Conservation (phyloP, 345 rosid genomes). For the Bruguiera parviflora region DNA sequence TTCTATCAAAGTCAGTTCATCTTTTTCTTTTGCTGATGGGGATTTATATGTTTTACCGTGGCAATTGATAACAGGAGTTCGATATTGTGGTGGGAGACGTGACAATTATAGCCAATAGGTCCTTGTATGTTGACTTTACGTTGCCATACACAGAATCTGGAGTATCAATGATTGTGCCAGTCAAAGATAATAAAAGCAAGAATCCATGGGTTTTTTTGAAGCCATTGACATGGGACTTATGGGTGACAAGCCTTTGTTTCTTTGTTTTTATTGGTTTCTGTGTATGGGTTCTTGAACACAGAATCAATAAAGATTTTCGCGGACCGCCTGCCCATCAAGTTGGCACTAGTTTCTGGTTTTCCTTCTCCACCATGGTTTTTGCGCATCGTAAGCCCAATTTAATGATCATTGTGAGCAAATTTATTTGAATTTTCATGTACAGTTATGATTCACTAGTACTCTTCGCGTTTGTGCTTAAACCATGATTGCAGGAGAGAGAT, state of each 20-base stretch:
- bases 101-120: constrained; percentile 45
- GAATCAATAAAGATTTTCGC: constrained; percentile 50
- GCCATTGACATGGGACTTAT: constrained; percentile 57
- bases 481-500: constrained; percentile 46
- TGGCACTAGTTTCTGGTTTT: constrained; percentile 58
- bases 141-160: constrained; percentile 62
- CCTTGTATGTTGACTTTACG: constrained; percentile 48
- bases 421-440: not conserved
- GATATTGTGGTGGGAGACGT: constrained; percentile 60
- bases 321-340: constrained; percentile 44
- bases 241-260: constrained; percentile 50
- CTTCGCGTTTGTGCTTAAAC: not conserved
- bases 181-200: constrained; percentile 30
- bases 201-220: constrained; percentile 58
- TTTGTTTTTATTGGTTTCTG: constrained; percentile 51
- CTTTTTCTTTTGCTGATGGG: not conserved
- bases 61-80: constrained; percentile 22
- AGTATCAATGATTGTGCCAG: constrained; percentile 56
- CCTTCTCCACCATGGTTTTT: constrained; percentile 60
- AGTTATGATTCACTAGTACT: not conserved
- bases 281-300: constrained; percentile 64
- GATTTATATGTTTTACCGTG: not conserved
- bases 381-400: constrained; percentile 23
- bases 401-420: not conserved
- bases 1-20: not conserved